A percentile compares a stretch with the other conserved stretches of the same genome.
Conservation (phyloP, 1,139 yeast species). For the Spathaspora sp. region DNA sequence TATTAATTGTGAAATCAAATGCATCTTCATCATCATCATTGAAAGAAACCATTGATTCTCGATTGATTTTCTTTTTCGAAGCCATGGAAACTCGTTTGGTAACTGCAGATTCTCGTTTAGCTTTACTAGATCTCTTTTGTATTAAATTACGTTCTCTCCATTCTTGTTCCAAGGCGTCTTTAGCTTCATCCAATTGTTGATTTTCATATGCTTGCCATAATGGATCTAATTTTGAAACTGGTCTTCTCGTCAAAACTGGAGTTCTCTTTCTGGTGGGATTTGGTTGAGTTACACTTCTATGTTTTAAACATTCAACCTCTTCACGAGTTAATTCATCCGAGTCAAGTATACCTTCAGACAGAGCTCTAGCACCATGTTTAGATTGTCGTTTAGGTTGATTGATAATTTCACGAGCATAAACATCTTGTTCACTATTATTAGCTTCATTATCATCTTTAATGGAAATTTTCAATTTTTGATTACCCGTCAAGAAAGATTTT, state of each 20-base stretch:
- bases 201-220: conserved; percentile 49
- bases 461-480: conserved; percentile 40
- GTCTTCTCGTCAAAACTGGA: conserved; percentile 52
- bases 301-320: conserved; percentile 43
- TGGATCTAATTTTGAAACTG: conserved; percentile 73
- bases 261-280: conserved; percentile 38
- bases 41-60: conserved; percentile 44
- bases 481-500: conserved; percentile 37
- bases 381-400: conserved; percentile 43
- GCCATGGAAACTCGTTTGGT: conserved; percentile 6
- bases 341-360: conserved; percentile 33
- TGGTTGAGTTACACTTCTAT: conserved; percentile 50
- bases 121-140: conserved; percentile 3
- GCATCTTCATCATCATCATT: conserved; percentile 19
- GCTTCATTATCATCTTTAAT: conserved; percentile 30
- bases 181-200: conserved; percentile 47
- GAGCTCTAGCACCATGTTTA: conserved; percentile 31
- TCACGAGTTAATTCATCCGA: conserved; percentile 37
- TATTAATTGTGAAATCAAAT: conserved; percentile 6
- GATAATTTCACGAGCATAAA: conserved; percentile 21
- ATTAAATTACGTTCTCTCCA: conserved; percentile 19
- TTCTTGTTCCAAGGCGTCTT: conserved; percentile 43
- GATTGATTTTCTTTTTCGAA: conserved; percentile 21
- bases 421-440: conserved; percentile 36
- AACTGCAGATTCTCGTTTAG: conserved; percentile 3